Conservation (phyloP, 2,329 filamentous ascomycete species). For the Alternaria incomplexa region DNA sequence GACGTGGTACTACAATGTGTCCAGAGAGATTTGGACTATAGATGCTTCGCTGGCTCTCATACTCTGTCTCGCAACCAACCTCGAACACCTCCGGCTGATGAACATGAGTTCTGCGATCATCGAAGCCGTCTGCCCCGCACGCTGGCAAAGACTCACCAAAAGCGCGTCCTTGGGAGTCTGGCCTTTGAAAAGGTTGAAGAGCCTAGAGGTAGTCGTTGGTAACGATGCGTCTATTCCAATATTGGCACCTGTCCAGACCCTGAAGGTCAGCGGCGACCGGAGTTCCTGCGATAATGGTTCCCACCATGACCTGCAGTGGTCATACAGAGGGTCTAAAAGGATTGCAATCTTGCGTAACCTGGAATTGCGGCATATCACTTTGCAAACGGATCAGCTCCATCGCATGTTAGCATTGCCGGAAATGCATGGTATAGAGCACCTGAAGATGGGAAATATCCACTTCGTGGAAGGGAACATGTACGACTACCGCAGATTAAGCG, state of each 20-base stretch:
- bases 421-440: not conserved
- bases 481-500: not conserved
- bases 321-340: not conserved
- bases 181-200: not conserved
- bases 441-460: too few species aligned
- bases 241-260: not conserved
- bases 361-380: not conserved
- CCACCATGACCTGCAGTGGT: not conserved
- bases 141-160: not conserved
- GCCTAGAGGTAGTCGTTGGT: not conserved
- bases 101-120: too few species aligned
- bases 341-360: not conserved
- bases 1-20: too few species aligned
- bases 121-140: too few species aligned
- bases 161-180: not conserved
- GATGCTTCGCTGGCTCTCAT: too few species aligned
- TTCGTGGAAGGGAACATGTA: too few species aligned
- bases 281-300: rapidly evolving
- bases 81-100: too few species aligned
- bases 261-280: not conserved
- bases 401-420: not conserved
- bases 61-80: too few species aligned
- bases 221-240: not conserved
- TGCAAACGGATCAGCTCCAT: not conserved
- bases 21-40: too few species aligned